Percentiles rank a stretch among this genome's conserved stretches.
phyloP scores from a whole-genome alignment of 1,284 basidiomycete genomes.

The Rhodotorula sp. region DNA sequence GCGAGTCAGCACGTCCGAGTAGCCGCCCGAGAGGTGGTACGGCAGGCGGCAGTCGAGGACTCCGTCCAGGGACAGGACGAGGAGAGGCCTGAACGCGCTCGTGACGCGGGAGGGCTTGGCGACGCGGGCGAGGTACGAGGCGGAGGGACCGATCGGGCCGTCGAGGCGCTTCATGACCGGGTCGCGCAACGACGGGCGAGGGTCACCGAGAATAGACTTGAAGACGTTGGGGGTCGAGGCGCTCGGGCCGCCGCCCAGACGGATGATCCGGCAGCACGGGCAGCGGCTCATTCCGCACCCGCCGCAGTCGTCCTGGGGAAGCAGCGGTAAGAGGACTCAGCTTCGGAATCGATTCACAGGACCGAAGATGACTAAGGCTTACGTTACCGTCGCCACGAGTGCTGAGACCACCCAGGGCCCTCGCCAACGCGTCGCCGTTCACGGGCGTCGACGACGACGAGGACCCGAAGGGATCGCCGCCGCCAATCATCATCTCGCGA shows the following conservation, averaged over 20 bases:
- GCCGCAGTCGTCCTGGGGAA: not conserved
- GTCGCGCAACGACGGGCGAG: not conserved
- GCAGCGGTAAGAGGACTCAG: no score
- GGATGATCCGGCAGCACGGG: not conserved
- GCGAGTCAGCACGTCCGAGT: slow-evolving; percentile 21
- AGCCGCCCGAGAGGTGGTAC: slow-evolving; percentile 26
- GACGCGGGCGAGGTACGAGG: slow-evolving; percentile 16
- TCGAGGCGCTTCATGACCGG: not conserved
- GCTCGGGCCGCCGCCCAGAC: not conserved
- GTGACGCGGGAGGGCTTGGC: slow-evolving; percentile 4
- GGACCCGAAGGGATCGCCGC: no score
- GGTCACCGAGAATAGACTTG: not conserved
- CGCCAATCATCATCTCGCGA: not conserved
- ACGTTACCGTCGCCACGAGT: no score
- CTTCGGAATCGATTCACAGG: no score
- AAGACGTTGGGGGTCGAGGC: no score
- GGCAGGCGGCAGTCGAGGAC: slow-evolving; percentile 26
- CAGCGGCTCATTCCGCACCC: not conserved
- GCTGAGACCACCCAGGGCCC: no score
- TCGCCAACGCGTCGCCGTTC: not conserved
- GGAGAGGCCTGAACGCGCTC: slow-evolving; percentile 15
- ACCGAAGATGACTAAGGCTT: no score
- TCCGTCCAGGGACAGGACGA: slow-evolving; percentile 31
- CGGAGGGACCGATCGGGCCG: not conserved
- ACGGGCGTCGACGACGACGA: no score